Base-by-base conservation (phyloP, 805 yeast genomes). In the Saccharomycopsis microspora region DNA sequence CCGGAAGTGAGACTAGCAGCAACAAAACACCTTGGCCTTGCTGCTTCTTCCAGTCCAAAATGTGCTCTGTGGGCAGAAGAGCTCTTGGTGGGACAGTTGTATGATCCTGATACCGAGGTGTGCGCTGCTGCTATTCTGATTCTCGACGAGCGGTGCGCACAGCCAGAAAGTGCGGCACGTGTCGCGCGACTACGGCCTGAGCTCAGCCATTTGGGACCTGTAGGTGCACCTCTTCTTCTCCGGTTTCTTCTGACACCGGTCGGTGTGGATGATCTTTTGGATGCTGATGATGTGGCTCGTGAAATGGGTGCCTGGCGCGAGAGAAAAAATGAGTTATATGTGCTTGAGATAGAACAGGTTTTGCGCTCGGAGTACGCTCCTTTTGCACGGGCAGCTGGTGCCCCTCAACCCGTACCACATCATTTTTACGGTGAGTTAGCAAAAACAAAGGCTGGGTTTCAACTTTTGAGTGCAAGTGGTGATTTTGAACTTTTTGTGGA, bases 401-500 rank as follows among this genome's bases (percentile, higher is more conserved):
- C 55, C 60, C 7, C 60, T 57, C 50, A 58, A 39, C 44, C 58
- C 4, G 49, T 69, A 19, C 87, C 88, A 0, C 63, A 72, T 30
- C 89, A 85, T 58, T 85, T 90, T 56, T 87, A 85, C 62, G 85
- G 86, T 10, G 85, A 81, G 56, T 67, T 90, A 42, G 82, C 86
- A 1, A 76, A 81, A 46, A 86, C 96, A 0, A 82, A 76, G 49
- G 90, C 85, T 50, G 97, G 97, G 0, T 69, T 85, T 46, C 69
- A 70, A 30, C 65, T 81, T 43, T 69, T 90, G 42, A 69, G 74
- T 32, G 66, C 73, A 34, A 70, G 49, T 2, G 39, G 43, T 27
- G 48, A 52, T 46, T 51, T 55, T 64, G 9, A 41, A 49, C 5
- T 56, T 52, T 55, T 58, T 11, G 54, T 47, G 5, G 49, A 47